A percentile compares a stretch with the other conserved stretches of the same genome.
Conservation (phyloP, 768 basidiomycete genomes). For the Lentinula sp. region DNA sequence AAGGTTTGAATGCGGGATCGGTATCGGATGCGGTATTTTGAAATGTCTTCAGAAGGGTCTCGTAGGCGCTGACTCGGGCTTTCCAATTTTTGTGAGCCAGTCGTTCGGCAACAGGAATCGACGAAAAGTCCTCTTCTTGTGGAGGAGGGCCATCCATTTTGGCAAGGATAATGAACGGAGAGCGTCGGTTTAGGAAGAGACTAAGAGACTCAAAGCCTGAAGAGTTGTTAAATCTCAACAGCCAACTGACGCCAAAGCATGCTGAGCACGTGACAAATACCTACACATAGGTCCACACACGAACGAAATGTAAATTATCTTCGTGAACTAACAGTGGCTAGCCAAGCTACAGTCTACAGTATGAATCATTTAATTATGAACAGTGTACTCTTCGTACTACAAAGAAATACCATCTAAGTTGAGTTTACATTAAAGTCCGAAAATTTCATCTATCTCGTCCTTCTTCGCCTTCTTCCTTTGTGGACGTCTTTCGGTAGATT, state of each 20-base stretch:
- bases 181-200: neutral
- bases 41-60: constrained; percentile 80
- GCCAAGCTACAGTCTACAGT: too few relatives aligned
- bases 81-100: constrained; percentile 99
- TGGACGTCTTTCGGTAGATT: neutral
- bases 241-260: too few relatives aligned
- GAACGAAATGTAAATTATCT: too few relatives aligned
- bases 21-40: constrained; percentile 85
- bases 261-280: too few relatives aligned
- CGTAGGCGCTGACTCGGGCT: constrained; percentile 91
- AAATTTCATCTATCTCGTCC: constrained; percentile 71
- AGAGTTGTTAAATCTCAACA: neutral
- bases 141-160: constrained; percentile 88
- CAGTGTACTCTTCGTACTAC: neutral
- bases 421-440: constrained; percentile 26
- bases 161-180: neutral
- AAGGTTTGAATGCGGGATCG: constrained; percentile 92
- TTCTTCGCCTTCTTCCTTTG: constrained; percentile 32
- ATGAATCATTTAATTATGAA: too few relatives aligned
- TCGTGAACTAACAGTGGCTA: too few relatives aligned
- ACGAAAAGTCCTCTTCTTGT: constrained; percentile 89
- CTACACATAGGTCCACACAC: too few relatives aligned
- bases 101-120: constrained; percentile 71
- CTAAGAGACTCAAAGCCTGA: neutral
- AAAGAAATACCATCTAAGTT: too few relatives aligned